Conservation (phyloP, 2,329 filamentous ascomycete genomes). For the Arthroderma sp. region DNA sequence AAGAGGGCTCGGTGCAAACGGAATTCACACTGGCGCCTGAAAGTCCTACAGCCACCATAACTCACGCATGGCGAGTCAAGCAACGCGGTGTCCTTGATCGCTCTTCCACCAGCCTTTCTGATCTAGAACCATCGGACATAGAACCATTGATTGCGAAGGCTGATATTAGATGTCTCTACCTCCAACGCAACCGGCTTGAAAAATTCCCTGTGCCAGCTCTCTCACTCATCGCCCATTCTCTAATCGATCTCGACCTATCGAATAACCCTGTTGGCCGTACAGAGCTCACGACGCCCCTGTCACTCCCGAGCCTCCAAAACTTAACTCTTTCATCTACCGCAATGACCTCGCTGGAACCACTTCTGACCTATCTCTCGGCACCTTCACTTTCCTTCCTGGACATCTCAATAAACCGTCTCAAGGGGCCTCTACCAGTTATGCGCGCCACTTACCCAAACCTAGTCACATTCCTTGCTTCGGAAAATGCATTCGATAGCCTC, state of each 20-base stretch:
- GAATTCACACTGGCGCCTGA: constrained; percentile 37
- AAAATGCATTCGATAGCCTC: constrained; percentile 67
- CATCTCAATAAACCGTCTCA: constrained; percentile 69
- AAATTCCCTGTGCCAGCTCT: constrained; percentile 56
- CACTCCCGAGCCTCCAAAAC: constrained; percentile 62
- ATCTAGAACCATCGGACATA: constrained; percentile 40
- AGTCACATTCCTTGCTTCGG: constrained; percentile 57
- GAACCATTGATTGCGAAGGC: constrained; percentile 32
- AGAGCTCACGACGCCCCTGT: constrained; percentile 51
- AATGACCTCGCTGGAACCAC: constrained; percentile 55
- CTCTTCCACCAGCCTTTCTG: constrained; percentile 52
- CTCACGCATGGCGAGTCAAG: constrained; percentile 27
- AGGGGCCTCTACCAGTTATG: constrained; percentile 52
- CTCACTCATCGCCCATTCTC: constrained; percentile 55
- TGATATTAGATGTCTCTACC: constrained; percentile 47
- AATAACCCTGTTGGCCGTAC: constrained; percentile 56
- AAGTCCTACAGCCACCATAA: constrained; percentile 20
- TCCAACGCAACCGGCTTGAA: constrained; percentile 67
- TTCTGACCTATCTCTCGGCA: constrained; percentile 57
- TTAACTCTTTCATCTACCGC: constrained; percentile 65
- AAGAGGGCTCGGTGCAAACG: constrained; percentile 29
- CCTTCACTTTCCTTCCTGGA: constrained; percentile 66
- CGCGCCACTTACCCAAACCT: constrained; percentile 58
- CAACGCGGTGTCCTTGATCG: constrained; percentile 49
- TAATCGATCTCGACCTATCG: constrained; percentile 61